Conservation (phyloP, 495 filamentous ascomycete genomes). For the Penicillium daleae region DNA sequence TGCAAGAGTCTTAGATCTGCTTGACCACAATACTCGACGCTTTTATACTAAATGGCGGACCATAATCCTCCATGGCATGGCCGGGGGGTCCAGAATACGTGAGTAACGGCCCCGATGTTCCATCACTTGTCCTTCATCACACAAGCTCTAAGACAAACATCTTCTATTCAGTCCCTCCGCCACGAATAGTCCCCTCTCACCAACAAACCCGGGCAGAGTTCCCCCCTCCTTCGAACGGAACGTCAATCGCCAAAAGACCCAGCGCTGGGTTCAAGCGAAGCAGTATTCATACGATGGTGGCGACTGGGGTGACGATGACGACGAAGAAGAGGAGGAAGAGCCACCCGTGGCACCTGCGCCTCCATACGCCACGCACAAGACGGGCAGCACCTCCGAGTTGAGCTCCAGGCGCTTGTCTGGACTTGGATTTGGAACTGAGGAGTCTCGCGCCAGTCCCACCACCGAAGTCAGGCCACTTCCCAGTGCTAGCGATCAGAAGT, state of each 20-base stretch:
- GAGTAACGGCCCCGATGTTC: slow-evolving; percentile 10
- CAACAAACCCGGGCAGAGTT: slow-evolving; percentile 34
- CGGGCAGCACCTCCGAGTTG: slow-evolving; percentile 35
- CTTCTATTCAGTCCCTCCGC: slow-evolving; percentile 23
- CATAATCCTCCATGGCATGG: slow-evolving; percentile 29
- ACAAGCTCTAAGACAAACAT: slow-evolving; percentile 22
- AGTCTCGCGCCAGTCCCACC: slow-evolving; percentile 20
- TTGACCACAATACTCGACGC: slow-evolving; percentile 9
- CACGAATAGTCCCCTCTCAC: slow-evolving; percentile 38
- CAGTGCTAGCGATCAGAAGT: slow-evolving; percentile 50
- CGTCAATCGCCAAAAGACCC: slow-evolving; percentile 87
- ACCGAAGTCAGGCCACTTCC: slow-evolving; percentile 13
- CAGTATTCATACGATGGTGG: slow-evolving; percentile 86
- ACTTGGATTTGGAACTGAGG: slow-evolving; percentile 21
- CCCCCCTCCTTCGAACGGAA: slow-evolving; percentile 73
- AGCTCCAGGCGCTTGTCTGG: slow-evolving; percentile 27
- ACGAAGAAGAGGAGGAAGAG: slow-evolving; percentile 67
- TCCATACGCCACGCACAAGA: slow-evolving; percentile 38
- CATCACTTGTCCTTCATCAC: slow-evolving; percentile 7
- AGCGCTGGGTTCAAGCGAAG: slow-evolving; percentile 93
- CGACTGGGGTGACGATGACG: slow-evolving; percentile 89
- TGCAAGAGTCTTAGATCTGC: slow-evolving; percentile 20
- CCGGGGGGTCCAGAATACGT: slow-evolving; percentile 32
- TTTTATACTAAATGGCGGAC: slow-evolving; percentile 26
- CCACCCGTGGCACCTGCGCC: slow-evolving; percentile 50